These are phyloP conservation scores for Yamadazyma philogaea DNA, from an alignment of 805 yeast species.

Conservation along the genomic window DNA sequence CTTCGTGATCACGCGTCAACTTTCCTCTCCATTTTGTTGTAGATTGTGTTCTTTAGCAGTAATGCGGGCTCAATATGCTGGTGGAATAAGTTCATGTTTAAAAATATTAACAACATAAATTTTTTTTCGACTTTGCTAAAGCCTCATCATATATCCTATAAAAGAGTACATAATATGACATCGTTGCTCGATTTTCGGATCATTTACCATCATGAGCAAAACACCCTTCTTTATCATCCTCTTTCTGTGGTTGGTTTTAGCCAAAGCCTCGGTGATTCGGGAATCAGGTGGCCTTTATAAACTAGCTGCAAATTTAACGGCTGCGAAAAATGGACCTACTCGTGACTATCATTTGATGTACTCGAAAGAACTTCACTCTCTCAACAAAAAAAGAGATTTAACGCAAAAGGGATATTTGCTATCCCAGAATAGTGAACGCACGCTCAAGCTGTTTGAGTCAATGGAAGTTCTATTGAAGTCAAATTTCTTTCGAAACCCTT, in stretches of 20 bases:
- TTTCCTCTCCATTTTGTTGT: too few species aligned
- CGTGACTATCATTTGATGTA: neutral
- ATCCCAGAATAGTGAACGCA: neutral
- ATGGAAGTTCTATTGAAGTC: conserved; percentile 7
- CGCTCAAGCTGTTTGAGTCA: conserved; percentile 1
- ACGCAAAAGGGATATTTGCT: conserved; percentile 1
- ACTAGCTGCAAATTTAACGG: neutral
- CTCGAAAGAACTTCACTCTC: neutral
- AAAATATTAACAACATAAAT: too few species aligned
- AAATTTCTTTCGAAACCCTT: conserved; percentile 8
- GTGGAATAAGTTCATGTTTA: too few species aligned
- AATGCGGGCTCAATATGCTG: too few species aligned
- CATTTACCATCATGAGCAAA: neutral
- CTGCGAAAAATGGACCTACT: neutral
- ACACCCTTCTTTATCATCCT: neutral
- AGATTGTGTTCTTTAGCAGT: too few species aligned
- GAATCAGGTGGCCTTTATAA: neutral
- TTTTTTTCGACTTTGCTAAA: too few species aligned
- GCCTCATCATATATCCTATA: too few species aligned
- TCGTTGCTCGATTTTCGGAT: neutral
- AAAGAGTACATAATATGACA: too few species aligned
- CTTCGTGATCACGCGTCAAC: too few species aligned
- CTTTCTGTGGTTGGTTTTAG: neutral
- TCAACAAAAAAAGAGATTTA: neutral
- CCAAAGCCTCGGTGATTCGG: too few species aligned